phyloP scores from a whole-genome alignment of 768 basidiomycete genomes.

The Boletus rex-veris region DNA sequence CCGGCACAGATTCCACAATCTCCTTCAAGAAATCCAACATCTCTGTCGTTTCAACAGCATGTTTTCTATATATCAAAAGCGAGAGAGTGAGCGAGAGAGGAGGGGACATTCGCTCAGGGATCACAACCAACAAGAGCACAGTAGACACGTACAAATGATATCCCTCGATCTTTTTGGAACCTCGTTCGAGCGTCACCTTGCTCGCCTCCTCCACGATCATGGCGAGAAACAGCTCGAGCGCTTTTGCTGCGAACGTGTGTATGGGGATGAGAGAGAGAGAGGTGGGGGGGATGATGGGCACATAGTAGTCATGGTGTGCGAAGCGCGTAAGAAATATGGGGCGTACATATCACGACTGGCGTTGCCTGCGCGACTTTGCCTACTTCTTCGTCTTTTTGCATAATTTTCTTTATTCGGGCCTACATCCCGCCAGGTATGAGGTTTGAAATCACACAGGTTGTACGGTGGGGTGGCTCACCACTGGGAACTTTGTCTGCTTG shows the following conservation, averaged over 20 bases:
- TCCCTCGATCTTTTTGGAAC: constrained; percentile 85
- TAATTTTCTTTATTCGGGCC: constrained; percentile 99
- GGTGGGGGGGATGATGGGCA: not conserved
- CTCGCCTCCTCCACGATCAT: constrained; percentile 79
- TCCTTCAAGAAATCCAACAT: constrained; percentile 95
- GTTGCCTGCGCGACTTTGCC: constrained; percentile 97
- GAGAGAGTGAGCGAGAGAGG: not conserved
- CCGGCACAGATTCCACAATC: constrained; percentile 80
- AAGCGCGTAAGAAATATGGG: constrained; percentile 7
- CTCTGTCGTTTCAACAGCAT: constrained; percentile 82
- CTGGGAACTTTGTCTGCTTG: constrained; percentile 88
- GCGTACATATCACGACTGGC: constrained; percentile 93
- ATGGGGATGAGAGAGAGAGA: not conserved
- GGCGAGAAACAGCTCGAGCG: constrained; percentile 86
- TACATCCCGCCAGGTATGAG: constrained; percentile 31
- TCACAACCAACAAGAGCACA: not conserved
- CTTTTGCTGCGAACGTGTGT: constrained; percentile 67
- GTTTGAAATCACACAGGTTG: not conserved
- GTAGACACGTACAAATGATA: constrained; percentile 84
- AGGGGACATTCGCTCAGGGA: not conserved
- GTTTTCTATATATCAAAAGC: constrained; percentile 57
- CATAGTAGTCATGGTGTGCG: constrained; percentile 11
- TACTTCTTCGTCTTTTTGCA: constrained; percentile 99
- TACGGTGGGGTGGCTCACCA: constrained; percentile 49
- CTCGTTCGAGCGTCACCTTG: constrained; percentile 73